phyloP scores from a whole-genome alignment of 2,329 filamentous ascomycete genomes.

The Berkeleyomyces basicola region DNA sequence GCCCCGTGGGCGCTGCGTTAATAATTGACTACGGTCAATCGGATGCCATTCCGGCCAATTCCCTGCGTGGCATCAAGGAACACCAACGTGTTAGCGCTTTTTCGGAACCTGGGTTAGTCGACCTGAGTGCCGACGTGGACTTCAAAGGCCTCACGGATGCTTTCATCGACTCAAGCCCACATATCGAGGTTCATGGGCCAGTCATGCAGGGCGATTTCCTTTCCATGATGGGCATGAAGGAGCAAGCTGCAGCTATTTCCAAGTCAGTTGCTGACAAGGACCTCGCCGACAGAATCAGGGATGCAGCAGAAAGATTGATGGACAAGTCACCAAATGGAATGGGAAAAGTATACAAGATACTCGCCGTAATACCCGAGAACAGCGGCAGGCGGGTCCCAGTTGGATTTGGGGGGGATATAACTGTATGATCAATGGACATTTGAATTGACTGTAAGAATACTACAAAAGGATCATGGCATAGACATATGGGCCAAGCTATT shows the following conservation, averaged over 20 bases:
- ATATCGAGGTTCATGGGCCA: conserved; percentile 83
- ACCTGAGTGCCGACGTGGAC: conserved; percentile 86
- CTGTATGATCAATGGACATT: not conserved
- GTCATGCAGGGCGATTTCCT: conserved; percentile 74
- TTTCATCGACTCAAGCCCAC: conserved; percentile 56
- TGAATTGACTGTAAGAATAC: not conserved
- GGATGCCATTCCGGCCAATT: conserved; percentile 67
- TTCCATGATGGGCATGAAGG: conserved; percentile 61
- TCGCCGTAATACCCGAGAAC: conserved; percentile 78
- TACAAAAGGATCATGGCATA: not conserved
- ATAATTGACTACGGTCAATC: conserved; percentile 77
- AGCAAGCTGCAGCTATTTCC: conserved; percentile 41
- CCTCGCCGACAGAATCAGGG: conserved; percentile 41
- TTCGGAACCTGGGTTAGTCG: conserved; percentile 60
- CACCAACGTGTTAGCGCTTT: conserved; percentile 71
- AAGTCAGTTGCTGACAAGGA: conserved; percentile 37
- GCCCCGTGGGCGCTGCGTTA: conserved; percentile 55
- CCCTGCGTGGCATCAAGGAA: conserved; percentile 68
- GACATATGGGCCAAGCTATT: no score
- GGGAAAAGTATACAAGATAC: conserved; percentile 85
- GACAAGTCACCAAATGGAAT: conserved; percentile 71
- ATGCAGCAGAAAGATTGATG: conserved; percentile 66
- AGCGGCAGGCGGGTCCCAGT: conserved; percentile 59
- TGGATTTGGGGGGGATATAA: conserved; percentile 68
- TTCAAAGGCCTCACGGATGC: conserved; percentile 75